These are phyloP conservation scores for Phytophthora ramorum DNA, from an alignment of 352 stramenopile species.

Conservation along the genomic window DNA sequence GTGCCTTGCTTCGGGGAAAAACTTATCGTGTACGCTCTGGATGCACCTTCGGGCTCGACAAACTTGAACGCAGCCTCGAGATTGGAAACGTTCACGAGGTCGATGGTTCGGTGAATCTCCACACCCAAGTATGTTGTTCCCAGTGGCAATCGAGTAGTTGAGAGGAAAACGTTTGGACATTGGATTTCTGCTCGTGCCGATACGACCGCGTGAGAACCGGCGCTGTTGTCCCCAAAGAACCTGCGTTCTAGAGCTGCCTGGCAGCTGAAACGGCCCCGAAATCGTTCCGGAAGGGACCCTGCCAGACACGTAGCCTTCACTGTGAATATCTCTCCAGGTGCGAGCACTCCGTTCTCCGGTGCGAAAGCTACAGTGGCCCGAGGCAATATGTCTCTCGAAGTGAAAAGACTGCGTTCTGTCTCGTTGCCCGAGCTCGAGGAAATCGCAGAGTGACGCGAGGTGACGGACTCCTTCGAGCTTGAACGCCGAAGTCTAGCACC, in stretches of 20 bases:
- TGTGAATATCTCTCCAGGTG: constrained; percentile 42
- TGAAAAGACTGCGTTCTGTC: constrained; percentile 50
- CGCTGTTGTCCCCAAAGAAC: constrained; percentile 23
- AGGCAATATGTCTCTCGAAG: constrained; percentile 49
- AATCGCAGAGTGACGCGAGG: constrained; percentile 42
- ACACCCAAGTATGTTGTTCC: constrained; percentile 79
- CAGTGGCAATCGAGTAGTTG: constrained; percentile 50
- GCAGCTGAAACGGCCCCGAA: constrained; percentile 59
- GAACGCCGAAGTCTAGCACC: constrained; percentile 37
- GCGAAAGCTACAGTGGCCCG: constrained; percentile 57
- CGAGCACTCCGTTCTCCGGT: constrained; percentile 51
- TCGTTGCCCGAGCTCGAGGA: constrained; percentile 47
- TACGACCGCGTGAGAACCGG: constrained; percentile 22
- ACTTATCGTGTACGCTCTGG: constrained; percentile 53
- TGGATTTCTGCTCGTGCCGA: constrained; percentile 82
- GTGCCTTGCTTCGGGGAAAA: constrained; percentile 55
- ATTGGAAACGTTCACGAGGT: constrained; percentile 86
- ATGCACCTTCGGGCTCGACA: constrained; percentile 62
- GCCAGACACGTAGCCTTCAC: constrained; percentile 59
- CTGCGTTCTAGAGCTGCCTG: constrained; percentile 37
- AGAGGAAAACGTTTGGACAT: constrained; percentile 75
- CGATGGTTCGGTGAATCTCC: constrained; percentile 45
- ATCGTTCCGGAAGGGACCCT: constrained; percentile 67
- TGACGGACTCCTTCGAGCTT: constrained; percentile 64
- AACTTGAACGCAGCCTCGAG: constrained; percentile 82